Evolutionary conservation across 2,329 filamentous ascomycete genomes (phyloP), one percentile per base, ranked within the genome.

Genomic region (Calonectria montana): DNA sequence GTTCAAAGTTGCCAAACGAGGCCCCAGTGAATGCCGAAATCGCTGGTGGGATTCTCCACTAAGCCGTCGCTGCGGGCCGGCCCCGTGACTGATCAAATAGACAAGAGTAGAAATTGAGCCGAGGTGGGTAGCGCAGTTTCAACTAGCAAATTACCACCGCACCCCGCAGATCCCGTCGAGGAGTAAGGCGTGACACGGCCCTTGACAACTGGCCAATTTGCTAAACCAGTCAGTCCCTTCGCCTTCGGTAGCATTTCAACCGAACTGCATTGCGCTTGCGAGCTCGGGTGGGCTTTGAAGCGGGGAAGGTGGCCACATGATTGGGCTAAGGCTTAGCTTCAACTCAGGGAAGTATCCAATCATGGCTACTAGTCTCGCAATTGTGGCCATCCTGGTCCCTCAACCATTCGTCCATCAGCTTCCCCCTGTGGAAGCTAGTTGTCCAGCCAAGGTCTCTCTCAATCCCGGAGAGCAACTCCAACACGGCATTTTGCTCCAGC

Each of bases 371-470:
- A 18, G n/a, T 62, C 37, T 55, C 69, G 15, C 43, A 29, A 4
- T 21, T 9, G 12, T 27, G 25, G 2, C 57, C 37, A 39, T 45
- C 45, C 55, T 18, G 15, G 18, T 25, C 67, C 55, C 15, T 41
- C 13, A 69, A 70, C 76, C 76, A 78, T 12, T 77, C 76, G 43
- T 76, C 67, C 10, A 74, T 35, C 7, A 78, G 50, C 15, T 72
- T 78, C 1, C 73, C 72, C 2, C 43, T 59, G 31, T 78, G 77
- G 57, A 71, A 77, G 2, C 70, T 70, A 0, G 91, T 92, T 3
- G 90, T 89, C 87, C 90, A 92, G 2, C 91, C 91, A 47, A 90
- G 86, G 76, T 93, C 91, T n/a, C 81, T 82, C 80, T 93, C 91
- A 31, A 93, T 88, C 13, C 87, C 89, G 29, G 86, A 83, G 23